Base-by-base conservation (phyloP, 441 rosid genomes). In the Syzygium malaccense region DNA sequence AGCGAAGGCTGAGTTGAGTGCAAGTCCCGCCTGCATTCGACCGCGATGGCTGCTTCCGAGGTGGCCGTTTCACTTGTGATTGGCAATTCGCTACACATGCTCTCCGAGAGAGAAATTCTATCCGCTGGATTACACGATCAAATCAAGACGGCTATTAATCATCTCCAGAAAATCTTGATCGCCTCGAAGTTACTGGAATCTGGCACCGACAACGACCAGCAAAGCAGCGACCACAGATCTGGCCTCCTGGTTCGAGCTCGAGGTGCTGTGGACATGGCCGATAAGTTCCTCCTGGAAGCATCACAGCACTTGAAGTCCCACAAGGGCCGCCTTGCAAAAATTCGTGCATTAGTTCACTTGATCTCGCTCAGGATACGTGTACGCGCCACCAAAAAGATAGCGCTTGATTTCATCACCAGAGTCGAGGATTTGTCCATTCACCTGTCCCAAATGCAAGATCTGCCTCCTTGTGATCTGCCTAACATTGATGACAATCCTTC, bases 111-210 rank as follows among this genome's bases (percentile, higher is more conserved):
- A 3, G 32, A 14, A 62, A 3, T 62, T 14, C 33, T 62, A 10
- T 62, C 2, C 0, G 0, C 18, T 14, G 68, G 33, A 14, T n/a
- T n/a, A 14, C 68, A 2, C 1, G 33, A 62, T 6, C 0, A 62
- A 0, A n/a, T 62, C 68, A n/a, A 3, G 0, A n/a, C 33, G 68
- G 33, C 68, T 3, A 0, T 62, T 14, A 0, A 4, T n/a, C 33
- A 62, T 14, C 33, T 62, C 68, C 33, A 3, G 68, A 62, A 15
- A 14, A n/a, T n/a, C 18, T 62, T 62, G 0, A 62, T 62, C 68
- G 3, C 33, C 33, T n/a, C 0, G 32, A 14, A 3, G 68, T n/a
- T 3, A 62, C 68, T 3, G 33, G 18, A 62, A 62, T 62, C 68
- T 0, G 68, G 33, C 66, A 60, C 32, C 0, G 68, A n/a, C 68